Base-by-base conservation (phyloP, 73 alveolate species). In the Urostyla sp. region DNA sequence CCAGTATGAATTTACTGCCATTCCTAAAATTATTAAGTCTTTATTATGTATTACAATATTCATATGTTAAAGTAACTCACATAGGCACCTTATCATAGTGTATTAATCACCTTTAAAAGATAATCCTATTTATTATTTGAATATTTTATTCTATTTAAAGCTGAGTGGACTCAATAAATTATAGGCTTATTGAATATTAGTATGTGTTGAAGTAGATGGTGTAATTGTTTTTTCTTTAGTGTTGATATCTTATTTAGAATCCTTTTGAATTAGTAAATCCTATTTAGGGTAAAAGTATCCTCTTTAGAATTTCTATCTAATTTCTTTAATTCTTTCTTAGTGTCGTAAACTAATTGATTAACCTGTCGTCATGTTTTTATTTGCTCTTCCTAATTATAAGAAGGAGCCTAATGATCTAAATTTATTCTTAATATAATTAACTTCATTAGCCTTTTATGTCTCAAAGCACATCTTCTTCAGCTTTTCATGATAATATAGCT, bases 401-500 rank as follows among this genome's bases (percentile, higher is more conserved):
- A 40, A 16, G 16, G 10, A 40, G 20, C 52, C 15, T 40, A 40
- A 16, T 16, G 52, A 40, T 10, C 52, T 40, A 16, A 40, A 40
- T 16, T 11, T 40, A 16, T 10, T 10, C 20, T 40, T 16, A 16
- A 16, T 11, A 40, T 10, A 40, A 40, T 40, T 11, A 40, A 16
- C 20, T 11, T 40, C 52, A 26, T 60, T 20, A 34, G 7, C 46
- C 8, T 59, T 6, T 20, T 66, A 46, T 18, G 45, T 18, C 1
- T 20, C 23, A 35, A 48, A 69, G 85, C 85, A 73, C 27, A 31
- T 59, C 28, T 35, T 49, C 75, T 73, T 49, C 4, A 73, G 43
- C 67, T 73, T 73, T 20, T 73, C 85, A 51, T 73, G 85, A 23
- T 73, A 50, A 52, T 15, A 50, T 3, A 73, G 85, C 52, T 73